phyloP scores from a whole-genome alignment of 176 grass and related monocot species.

The Oryza meyeriana region DNA sequence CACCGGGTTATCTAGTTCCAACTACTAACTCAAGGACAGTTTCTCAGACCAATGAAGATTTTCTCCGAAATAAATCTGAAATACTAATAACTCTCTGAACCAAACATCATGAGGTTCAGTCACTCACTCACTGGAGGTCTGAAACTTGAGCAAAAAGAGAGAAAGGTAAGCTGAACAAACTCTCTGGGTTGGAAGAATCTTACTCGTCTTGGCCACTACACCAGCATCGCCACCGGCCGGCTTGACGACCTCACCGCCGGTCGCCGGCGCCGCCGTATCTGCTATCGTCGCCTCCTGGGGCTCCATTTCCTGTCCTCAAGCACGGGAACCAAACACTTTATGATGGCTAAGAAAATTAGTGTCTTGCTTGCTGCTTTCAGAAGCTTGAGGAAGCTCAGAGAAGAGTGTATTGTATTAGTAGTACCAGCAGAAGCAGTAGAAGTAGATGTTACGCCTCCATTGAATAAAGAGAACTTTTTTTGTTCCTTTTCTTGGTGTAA shows the following conservation, averaged over 20 bases:
- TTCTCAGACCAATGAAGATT: neutral
- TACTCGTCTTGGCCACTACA: neutral
- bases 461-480: neutral
- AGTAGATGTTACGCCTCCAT: neutral
- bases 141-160: neutral
- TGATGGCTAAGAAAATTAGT: neutral
- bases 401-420: neutral
- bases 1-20: too few species aligned
- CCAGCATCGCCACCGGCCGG: neutral
- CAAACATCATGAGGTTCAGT: neutral
- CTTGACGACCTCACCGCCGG: neutral
- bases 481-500: neutral
- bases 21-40: neutral
- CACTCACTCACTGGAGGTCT: neutral
- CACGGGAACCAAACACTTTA: neutral
- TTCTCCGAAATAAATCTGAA: neutral
- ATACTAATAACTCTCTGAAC: neutral
- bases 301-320: neutral
- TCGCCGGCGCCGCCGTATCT: neutral
- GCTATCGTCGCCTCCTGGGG: neutral
- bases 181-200: neutral
- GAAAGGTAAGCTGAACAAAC: neutral
- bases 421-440: neutral
- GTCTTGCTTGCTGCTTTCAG: neutral
- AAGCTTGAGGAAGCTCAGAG: neutral